phyloP scores from a whole-genome alignment of 768 basidiomycete species.

The Tubosaeta sp. region DNA sequence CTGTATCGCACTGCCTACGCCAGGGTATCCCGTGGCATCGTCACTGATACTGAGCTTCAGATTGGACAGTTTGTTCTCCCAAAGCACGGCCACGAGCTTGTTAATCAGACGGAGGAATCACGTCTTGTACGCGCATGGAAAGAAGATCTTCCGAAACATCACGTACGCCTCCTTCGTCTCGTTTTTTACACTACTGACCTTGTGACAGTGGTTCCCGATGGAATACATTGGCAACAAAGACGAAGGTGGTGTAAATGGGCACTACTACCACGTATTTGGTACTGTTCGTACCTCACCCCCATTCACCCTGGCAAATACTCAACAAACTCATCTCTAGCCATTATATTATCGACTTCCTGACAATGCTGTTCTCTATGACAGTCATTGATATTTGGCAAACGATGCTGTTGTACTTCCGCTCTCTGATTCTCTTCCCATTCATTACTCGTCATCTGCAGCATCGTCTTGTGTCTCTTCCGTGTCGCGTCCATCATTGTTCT shows the following conservation, averaged over 20 bases:
- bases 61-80: constrained; percentile 83
- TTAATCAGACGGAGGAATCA: constrained; percentile 56
- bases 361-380: constrained; percentile 35
- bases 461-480: constrained; percentile 31
- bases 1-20: constrained; percentile 79
- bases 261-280: constrained; percentile 74
- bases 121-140: constrained; percentile 66
- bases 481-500: constrained; percentile 23
- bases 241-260: constrained; percentile 59
- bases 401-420: constrained; percentile 9
- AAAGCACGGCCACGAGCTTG: constrained; percentile 45
- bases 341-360: constrained; percentile 51
- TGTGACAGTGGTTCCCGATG: constrained; percentile 68
- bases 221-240: constrained; percentile 57
- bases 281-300: constrained; percentile 44
- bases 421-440: constrained; percentile 17
- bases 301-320: background rate
- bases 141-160: constrained; percentile 58
- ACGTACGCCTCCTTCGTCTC: constrained; percentile 41
- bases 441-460: constrained; percentile 12
- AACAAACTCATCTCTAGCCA: constrained; percentile 32
- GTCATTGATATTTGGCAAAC: background rate
- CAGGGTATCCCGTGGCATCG: constrained; percentile 72
- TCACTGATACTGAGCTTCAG: constrained; percentile 90
- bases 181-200: constrained; percentile 1